Evolutionary conservation across 2,329 filamentous ascomycete species (phyloP).

Genomic region (Pseudocercospora pini-densiflorae): DNA sequence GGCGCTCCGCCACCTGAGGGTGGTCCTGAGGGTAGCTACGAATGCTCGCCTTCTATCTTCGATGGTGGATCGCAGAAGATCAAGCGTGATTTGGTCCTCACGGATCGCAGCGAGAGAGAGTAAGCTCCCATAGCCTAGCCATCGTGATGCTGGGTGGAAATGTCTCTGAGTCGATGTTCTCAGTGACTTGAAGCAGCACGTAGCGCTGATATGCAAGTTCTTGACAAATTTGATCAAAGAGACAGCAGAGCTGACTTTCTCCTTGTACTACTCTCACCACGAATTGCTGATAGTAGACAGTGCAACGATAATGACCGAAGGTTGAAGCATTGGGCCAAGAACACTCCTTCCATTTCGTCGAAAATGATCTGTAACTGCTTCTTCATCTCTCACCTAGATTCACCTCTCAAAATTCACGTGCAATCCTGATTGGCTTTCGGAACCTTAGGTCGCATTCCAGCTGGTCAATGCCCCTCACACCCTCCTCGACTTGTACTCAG

Average conservation of each 20-base stretch:
- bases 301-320: background rate
- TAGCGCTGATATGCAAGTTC: background rate
- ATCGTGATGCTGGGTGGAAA: background rate
- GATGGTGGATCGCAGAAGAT: background rate
- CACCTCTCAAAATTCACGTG: too few relatives aligned
- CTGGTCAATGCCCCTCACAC: too few relatives aligned
- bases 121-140: background rate
- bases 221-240: background rate
- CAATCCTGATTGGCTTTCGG: too few relatives aligned
- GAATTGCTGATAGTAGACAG: background rate
- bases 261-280: background rate
- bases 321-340: too few relatives aligned
- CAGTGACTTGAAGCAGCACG: background rate
- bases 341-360: too few relatives aligned
- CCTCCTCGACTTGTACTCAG: too few relatives aligned
- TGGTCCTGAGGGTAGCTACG: background rate
- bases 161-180: background rate
- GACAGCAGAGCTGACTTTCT: background rate
- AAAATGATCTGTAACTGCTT: too few relatives aligned
- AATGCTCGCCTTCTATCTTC: background rate
- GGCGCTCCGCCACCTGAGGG: background rate
- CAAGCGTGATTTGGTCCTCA: background rate
- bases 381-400: too few relatives aligned
- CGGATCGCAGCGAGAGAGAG: background rate
- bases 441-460: too few relatives aligned